Conservation (phyloP, 2,329 filamentous ascomycete species). For the Penicillium corylophilum region DNA sequence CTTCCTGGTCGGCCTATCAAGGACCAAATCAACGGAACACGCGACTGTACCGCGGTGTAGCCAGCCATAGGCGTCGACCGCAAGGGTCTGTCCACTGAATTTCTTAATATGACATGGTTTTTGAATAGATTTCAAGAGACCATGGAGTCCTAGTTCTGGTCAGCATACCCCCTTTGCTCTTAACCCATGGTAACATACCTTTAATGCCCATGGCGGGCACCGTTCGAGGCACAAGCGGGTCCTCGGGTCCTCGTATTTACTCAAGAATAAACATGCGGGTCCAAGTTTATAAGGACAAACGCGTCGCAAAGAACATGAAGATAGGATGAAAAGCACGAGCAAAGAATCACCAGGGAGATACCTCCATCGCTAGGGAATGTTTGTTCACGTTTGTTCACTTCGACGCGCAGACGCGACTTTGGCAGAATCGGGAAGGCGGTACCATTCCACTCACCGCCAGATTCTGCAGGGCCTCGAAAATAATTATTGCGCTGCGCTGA, state of each 20-base stretch:
- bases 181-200: conserved; percentile 30
- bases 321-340: conserved; percentile 4
- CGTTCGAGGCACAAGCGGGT: conserved; percentile 27
- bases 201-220: conserved; percentile 46
- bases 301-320: conserved; percentile 5
- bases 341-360: conserved; percentile 18
- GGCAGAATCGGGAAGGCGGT: conserved; percentile 22
- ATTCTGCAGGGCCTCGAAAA: conserved; percentile 33
- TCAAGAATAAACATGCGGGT: conserved; percentile 21
- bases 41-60: conserved; percentile 88
- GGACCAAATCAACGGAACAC: conserved; percentile 86
- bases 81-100: conserved; percentile 82
- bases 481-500: conserved; percentile 18
- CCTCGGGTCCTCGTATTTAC: conserved; percentile 33
- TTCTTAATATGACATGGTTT: conserved; percentile 83
- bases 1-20: conserved; percentile 85
- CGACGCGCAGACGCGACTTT: conserved; percentile 36
- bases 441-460: conserved; percentile 26
- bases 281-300: conserved; percentile 3
- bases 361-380: conserved; percentile 33
- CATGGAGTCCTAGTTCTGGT: conserved; percentile 67
- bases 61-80: conserved; percentile 98
- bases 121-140: conserved; percentile 93
- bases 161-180: conserved; percentile 1
- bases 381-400: conserved; percentile 26